Base-by-base conservation (phyloP, 2,329 filamentous ascomycete genomes). In the Pseudocercospora musae region DNA sequence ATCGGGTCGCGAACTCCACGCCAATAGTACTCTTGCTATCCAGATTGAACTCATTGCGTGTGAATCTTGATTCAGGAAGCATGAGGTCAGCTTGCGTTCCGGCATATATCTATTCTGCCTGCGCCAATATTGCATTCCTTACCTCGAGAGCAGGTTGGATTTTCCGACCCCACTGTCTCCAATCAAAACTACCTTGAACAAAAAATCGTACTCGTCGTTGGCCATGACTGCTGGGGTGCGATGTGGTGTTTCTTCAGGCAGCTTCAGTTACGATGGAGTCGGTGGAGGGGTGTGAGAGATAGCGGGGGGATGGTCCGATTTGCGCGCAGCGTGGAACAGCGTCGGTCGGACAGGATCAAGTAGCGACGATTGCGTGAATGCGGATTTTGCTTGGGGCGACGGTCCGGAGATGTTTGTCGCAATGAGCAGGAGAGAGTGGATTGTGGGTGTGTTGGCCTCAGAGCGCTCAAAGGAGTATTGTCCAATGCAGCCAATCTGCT, bases 121-220 rank as follows among this genome's bases (percentile, higher is more conserved):
- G 44, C 44, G 44, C 44, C 18, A 18, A 20, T 21, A 23, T 46
- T 2, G 7, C 4, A 13, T 46, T 20, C 13, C 44, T 48, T 23
- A 48, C 44, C 44, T 54, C 82, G 93, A 97, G 82, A 99, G 86
- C 74, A 99, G 91, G 83, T 99, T 99, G 84, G 95, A 99, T 86
- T 99, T 99, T 84, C 95, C 95, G 81, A 99, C 95, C 75, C 95
- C 95, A 72, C 93, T 97, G 83, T 99, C 95, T 87, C 95, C 95
- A 78, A 99, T 99, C 79, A 99, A 85, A 78, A 99, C 95, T 78
- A 98, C 94, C 90, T 99, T 98, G 88, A 99, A 60, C 23, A 60
- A 85, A 84, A 98, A 94, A 89, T 99, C 95, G 84, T 99, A 99
- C 85, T 99, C 95, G 87, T 99, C 95, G 89, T 98, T 99, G 77